phyloP scores from a whole-genome alignment of 768 basidiomycete genomes.

The Chiua virens region DNA sequence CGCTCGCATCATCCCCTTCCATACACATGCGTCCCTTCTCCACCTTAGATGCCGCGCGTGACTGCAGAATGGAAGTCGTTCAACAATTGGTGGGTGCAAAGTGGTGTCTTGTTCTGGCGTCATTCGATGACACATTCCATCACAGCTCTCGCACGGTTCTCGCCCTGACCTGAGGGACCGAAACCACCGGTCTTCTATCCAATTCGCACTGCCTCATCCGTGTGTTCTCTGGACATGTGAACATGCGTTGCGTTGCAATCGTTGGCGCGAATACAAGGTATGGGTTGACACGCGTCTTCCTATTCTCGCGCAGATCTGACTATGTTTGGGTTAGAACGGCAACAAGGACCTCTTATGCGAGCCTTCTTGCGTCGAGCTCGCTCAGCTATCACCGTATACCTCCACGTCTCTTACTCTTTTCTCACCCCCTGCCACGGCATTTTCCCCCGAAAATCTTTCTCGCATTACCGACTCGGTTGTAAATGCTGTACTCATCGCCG shows the following conservation, averaged over 20 bases:
- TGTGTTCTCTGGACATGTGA: conserved; percentile 72
- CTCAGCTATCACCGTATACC: conserved; percentile 27
- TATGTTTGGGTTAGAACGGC: conserved; percentile 24
- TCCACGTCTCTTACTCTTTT: conserved; percentile 27
- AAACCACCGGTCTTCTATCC: conserved; percentile 70
- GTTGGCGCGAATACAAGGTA: conserved; percentile 63
- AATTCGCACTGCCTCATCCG: conserved; percentile 64
- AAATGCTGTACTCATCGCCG: conserved; percentile 49
- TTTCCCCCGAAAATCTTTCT: conserved; percentile 42
- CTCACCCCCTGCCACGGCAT: conserved; percentile 27
- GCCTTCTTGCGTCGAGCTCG: conserved; percentile 22
- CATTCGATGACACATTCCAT: conserved; percentile 4
- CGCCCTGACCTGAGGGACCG: conserved; percentile 72
- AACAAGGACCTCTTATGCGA: conserved; percentile 29
- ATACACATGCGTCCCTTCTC: not conserved
- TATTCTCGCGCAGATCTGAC: conserved; percentile 6
- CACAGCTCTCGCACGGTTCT: conserved; percentile 60
- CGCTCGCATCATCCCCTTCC: not conserved
- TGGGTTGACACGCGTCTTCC: conserved; percentile 6
- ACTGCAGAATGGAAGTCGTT: conserved; percentile 68
- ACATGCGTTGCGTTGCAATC: conserved; percentile 55
- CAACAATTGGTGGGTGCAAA: conserved; percentile 53
- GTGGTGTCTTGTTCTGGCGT: not conserved
- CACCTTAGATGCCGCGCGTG: conserved; percentile 68
- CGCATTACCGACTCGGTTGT: conserved; percentile 52